These are phyloP conservation scores for Artemisia argyi DNA, from an alignment of 129 eudicot species.

Conservation along the genomic window DNA sequence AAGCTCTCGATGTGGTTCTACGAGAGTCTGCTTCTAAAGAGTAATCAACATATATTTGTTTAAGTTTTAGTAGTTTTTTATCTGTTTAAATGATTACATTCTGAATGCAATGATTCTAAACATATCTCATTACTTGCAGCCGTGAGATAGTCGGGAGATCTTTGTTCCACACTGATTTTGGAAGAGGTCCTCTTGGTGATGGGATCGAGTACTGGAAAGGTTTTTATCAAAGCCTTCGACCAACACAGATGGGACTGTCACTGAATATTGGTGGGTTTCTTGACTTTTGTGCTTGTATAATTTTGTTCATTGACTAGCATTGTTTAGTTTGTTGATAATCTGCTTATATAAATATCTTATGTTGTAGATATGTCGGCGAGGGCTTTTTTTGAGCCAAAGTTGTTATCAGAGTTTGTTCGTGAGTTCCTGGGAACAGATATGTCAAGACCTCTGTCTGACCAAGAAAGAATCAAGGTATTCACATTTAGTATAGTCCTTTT, in stretches of 20 bases:
- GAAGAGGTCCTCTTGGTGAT: slow-evolving; percentile 50
- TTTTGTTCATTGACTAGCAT: not conserved
- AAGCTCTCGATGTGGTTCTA: slow-evolving; percentile 73
- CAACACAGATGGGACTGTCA: slow-evolving; percentile 87
- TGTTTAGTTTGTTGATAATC: not conserved
- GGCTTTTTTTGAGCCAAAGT: slow-evolving; percentile 47
- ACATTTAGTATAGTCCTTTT: too few species aligned
- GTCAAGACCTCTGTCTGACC: slow-evolving; percentile 49
- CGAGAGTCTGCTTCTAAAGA: slow-evolving; percentile 47
- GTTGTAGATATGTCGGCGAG: slow-evolving; percentile 73
- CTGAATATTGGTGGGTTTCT: slow-evolving; percentile 55
- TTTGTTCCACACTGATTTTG: slow-evolving; percentile 42
- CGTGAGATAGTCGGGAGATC: slow-evolving; percentile 63
- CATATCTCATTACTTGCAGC: too few species aligned
- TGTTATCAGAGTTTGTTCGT: slow-evolving; percentile 44
- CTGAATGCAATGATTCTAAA: not conserved
- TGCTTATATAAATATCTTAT: not conserved
- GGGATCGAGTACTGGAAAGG: slow-evolving; percentile 79
- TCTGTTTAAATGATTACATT: not conserved
- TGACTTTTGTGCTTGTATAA: not conserved
- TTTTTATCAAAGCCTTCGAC: slow-evolving; percentile 69
- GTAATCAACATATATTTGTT: not conserved
- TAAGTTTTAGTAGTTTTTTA: not conserved
- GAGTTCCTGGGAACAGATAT: slow-evolving; percentile 37
- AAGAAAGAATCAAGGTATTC: slow-evolving; percentile 62